A percentile compares a stretch with the other conserved stretches of the same genome.
Conservation (phyloP, 495 filamentous ascomycete genomes). For the Hyaloscypha bicolor region DNA sequence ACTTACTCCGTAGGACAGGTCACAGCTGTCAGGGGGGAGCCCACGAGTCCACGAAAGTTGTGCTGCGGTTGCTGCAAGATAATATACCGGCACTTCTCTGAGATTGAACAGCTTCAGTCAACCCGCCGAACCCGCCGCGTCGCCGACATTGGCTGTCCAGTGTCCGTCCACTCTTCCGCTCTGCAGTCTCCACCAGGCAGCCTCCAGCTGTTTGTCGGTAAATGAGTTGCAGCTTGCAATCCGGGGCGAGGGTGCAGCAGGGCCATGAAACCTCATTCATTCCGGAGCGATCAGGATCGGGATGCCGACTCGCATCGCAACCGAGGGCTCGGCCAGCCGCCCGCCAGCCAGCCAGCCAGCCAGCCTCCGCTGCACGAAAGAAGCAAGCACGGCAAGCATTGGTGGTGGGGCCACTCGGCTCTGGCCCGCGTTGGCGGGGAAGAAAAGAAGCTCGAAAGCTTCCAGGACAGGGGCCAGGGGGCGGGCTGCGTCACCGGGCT, state of each 20-base stretch:
- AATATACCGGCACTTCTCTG: neutral
- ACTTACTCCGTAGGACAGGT: neutral
- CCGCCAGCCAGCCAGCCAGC: too few species aligned
- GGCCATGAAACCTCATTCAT: neutral
- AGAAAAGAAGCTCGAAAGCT: neutral
- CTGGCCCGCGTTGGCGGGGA: neutral
- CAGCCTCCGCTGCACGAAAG: neutral
- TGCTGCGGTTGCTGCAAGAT: neutral
- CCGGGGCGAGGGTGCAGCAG: neutral
- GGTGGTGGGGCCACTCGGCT: neutral
- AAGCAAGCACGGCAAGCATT: neutral
- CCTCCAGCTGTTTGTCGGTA: neutral
- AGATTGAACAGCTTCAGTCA: neutral
- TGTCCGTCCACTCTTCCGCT: too few species aligned
- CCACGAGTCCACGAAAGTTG: too few species aligned
- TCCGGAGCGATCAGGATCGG: neutral
- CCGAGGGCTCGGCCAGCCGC: neutral
- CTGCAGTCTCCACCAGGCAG: neutral
- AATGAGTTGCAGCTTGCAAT: neutral
- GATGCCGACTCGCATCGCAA: neutral
- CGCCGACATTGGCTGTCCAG: neutral
- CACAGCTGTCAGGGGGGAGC: neutral
- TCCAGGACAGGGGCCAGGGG: neutral
- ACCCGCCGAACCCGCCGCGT: neutral
- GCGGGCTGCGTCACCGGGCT: neutral